phyloP scores from a whole-genome alignment of 192 early-diverging fungal genomes.

The Coemansia sp. region DNA sequence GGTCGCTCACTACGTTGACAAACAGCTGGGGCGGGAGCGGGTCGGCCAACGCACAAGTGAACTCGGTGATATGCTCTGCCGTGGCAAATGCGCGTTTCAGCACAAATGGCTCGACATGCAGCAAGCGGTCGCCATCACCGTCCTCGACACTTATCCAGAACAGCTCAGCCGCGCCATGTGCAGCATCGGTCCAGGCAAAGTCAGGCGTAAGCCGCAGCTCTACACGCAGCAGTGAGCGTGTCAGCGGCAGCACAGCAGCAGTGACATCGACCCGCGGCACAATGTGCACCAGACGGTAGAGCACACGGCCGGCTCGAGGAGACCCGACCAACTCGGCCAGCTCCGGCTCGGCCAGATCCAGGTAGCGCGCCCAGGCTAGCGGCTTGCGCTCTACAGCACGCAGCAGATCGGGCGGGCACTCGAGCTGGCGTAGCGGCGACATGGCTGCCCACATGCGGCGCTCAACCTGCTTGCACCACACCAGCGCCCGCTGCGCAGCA shows the following conservation, averaged over 20 bases:
- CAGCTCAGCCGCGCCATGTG: constrained; percentile 77
- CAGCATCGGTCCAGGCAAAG: constrained; percentile 90
- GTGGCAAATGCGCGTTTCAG: constrained; percentile 78
- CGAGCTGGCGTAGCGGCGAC: constrained; percentile 94
- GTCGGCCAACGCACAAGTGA: constrained; percentile 88
- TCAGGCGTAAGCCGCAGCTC: constrained; percentile 92
- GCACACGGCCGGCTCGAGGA: constrained; percentile 83
- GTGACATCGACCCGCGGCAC: constrained; percentile 91
- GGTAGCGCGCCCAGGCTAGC: constrained; percentile 92
- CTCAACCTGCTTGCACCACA: constrained; percentile 98
- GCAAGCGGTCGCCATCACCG: constrained; percentile 82
- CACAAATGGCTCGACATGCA: constrained; percentile 90
- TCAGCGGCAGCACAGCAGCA: constrained; percentile 91
- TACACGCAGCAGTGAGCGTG: constrained; percentile 83
- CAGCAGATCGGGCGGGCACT: constrained; percentile 72
- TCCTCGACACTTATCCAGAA: constrained; percentile 98
- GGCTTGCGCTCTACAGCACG: constrained; percentile 89
- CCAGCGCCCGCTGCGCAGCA: constrained; percentile 80
- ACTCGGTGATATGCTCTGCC: constrained; percentile 83
- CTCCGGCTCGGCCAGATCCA: constrained; percentile 88
- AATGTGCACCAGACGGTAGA: constrained; percentile 87
- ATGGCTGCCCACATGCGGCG: constrained; percentile 89
- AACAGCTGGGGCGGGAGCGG: constrained; percentile 97
- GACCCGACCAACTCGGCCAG: constrained; percentile 86
- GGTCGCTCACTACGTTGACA: constrained; percentile 86